Evolutionary conservation across 495 filamentous ascomycete species (phyloP).

Genomic region (Hyaloscypha finlandica): DNA sequence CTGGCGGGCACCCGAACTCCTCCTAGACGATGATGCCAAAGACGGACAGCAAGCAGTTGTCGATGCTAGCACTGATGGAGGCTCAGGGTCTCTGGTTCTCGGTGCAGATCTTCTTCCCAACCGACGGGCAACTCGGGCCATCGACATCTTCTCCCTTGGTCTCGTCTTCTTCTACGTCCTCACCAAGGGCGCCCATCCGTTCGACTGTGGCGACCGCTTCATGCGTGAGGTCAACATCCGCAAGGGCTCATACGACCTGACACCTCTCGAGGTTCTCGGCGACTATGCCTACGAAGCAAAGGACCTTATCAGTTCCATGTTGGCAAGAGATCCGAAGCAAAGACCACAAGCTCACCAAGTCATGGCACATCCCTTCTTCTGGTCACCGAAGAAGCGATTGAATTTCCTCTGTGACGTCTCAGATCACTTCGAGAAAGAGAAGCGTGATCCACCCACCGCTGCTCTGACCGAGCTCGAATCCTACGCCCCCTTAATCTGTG

Average conservation of each 20-base stretch:
- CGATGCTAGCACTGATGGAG: conserved; percentile 35
- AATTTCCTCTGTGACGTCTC: conserved; percentile 91
- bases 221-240: conserved; percentile 97
- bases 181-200: conserved; percentile 88
- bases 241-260: conserved; percentile 75
- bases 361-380: conserved; percentile 95
- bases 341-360: conserved; percentile 75
- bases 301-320: conserved; percentile 83
- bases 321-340: conserved; percentile 67
- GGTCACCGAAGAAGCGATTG: conserved; percentile 82
- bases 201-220: conserved; percentile 88
- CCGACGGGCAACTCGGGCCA: conserved; percentile 86
- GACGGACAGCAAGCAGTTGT: conserved; percentile 26
- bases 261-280: conserved; percentile 68
- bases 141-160: conserved; percentile 95
- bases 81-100: conserved; percentile 43
- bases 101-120: conserved; percentile 52
- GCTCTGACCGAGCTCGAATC: conserved; percentile 66
- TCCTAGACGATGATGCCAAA: conserved; percentile 69
- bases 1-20: conserved; percentile 93
- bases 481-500: conserved; percentile 52
- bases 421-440: conserved; percentile 92
- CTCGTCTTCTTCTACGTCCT: conserved; percentile 97
- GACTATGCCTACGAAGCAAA: conserved; percentile 84
- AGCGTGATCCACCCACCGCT: conserved; percentile 72